phyloP scores from a whole-genome alignment of 2,329 filamentous ascomycete species.

The Nemania diffusa region DNA sequence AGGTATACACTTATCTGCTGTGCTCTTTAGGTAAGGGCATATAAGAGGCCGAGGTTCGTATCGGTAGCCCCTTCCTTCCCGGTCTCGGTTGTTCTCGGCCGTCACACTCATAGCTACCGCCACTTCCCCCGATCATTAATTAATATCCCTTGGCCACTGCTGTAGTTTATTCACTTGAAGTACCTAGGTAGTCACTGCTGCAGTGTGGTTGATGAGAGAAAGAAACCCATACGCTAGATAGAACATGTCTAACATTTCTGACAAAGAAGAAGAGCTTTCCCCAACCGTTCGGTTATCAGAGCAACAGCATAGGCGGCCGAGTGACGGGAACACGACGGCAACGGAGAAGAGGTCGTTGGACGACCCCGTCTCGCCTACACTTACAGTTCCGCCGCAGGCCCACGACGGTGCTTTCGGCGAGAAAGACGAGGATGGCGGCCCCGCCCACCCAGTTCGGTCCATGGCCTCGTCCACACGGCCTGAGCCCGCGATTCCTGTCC shows the following conservation, averaged over 20 bases:
- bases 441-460: constrained; percentile 21
- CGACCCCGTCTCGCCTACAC: constrained; percentile 14
- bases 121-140: neutral
- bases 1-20: too few relatives aligned
- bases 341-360: constrained; percentile 28
- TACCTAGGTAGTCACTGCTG: too few relatives aligned
- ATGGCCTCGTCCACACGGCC: constrained; percentile 34
- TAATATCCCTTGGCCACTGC: neutral
- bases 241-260: constrained; percentile 27
- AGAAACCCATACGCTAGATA: neutral
- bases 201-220: constrained; percentile 2
- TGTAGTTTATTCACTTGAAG: neutral
- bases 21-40: neutral
- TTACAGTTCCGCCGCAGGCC: constrained; percentile 27
- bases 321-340: constrained; percentile 14
- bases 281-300: constrained; percentile 1
- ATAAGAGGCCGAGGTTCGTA: neutral
- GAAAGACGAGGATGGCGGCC: constrained; percentile 36
- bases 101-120: neutral
- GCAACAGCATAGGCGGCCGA: constrained; percentile 15
- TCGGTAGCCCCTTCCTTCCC: neutral
- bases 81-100: neutral
- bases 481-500: constrained; percentile 36
- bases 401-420: constrained; percentile 31
- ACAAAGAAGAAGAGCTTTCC: constrained; percentile 28